These are phyloP conservation scores for Colletotrichum falcatum DNA, from an alignment of 2,329 filamentous ascomycete species.

Conservation along the genomic window DNA sequence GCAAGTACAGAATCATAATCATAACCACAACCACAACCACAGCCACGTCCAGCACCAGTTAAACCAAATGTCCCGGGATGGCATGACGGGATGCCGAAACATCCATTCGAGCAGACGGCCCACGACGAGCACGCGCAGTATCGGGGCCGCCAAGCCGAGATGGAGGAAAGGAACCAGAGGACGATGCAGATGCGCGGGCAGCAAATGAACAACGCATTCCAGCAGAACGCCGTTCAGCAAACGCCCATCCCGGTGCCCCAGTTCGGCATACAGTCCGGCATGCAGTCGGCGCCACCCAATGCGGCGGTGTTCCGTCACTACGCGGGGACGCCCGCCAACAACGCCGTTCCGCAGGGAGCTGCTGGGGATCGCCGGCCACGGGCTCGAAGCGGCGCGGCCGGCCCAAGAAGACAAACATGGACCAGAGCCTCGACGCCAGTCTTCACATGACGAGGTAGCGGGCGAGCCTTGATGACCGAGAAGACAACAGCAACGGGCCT, in stretches of 20 bases:
- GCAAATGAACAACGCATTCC: conserved; percentile 37
- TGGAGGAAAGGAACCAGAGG: conserved; percentile 29
- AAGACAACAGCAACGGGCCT: not conserved
- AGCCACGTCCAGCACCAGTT: conserved; percentile 34
- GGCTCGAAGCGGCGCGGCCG: conserved; percentile 39
- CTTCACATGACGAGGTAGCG: conserved; percentile 32
- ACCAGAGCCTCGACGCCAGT: conserved; percentile 30
- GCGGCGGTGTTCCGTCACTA: conserved; percentile 40
- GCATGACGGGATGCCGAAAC: conserved; percentile 36
- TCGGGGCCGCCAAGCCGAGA: conserved; percentile 36
- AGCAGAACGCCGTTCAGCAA: conserved; percentile 39
- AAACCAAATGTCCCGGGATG: conserved; percentile 38
- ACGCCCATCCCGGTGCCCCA: conserved; percentile 42
- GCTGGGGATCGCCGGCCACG: conserved; percentile 26
- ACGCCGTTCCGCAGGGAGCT: conserved; percentile 14
- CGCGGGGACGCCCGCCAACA: conserved; percentile 28
- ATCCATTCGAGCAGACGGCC: conserved; percentile 39
- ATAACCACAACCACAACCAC: conserved; percentile 24
- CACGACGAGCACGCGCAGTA: conserved; percentile 42
- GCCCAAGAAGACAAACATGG: conserved; percentile 39
- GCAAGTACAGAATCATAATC: conserved; percentile 30
- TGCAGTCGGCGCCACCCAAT: conserved; percentile 33
- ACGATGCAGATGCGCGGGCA: conserved; percentile 38
- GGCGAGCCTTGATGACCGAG: not conserved
- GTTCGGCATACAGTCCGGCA: conserved; percentile 40